Percentiles rank a stretch among this genome's conserved stretches.
These are phyloP conservation scores for Stromatinia cepivora DNA, from an alignment of 2,329 filamentous ascomycete genomes.

Conservation along the genomic window DNA sequence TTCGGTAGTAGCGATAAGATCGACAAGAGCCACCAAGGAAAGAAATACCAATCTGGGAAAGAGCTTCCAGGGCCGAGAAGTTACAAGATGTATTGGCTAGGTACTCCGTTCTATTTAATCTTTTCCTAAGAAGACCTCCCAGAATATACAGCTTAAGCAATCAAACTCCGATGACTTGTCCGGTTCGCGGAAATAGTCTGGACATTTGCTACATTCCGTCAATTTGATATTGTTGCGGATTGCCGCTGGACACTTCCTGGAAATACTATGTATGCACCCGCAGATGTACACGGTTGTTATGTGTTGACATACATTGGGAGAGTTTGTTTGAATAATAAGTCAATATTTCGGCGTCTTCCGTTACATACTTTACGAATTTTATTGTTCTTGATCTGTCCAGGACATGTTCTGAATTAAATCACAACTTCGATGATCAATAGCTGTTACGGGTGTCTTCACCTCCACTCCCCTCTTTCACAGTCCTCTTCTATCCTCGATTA, in stretches of 20 bases:
- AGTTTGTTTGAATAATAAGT: background rate
- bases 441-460: background rate
- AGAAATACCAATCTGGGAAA: background rate
- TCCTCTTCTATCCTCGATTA: background rate
- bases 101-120: background rate
- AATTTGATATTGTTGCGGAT: background rate
- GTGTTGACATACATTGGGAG: background rate
- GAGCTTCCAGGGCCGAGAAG: background rate
- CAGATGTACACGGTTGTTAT: no score
- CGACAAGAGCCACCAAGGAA: background rate
- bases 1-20: no score
- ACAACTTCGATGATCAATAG: background rate
- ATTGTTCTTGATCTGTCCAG: no score
- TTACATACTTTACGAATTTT: background rate
- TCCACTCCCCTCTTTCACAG: no score
- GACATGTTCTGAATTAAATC: background rate
- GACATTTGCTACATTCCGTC: background rate
- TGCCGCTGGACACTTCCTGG: background rate
- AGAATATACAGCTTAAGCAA: background rate
- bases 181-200: background rate
- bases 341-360: no score
- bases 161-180: background rate
- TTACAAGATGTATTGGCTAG: background rate
- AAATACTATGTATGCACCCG: background rate
- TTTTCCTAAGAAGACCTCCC: accelerated